phyloP scores from a whole-genome alignment of 768 basidiomycete species.

The Galerina marginata region DNA sequence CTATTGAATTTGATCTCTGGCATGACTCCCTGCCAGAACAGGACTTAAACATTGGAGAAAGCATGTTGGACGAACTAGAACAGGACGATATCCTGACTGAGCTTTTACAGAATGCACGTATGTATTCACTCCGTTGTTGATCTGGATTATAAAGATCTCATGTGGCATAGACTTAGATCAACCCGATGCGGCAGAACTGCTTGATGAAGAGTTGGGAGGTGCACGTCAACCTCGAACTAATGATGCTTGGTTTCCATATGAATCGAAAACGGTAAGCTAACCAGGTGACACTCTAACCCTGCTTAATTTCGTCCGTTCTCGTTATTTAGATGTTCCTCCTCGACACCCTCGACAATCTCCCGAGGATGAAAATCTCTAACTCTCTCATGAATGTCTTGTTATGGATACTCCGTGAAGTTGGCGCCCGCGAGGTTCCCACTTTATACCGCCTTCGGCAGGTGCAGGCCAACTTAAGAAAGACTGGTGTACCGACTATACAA shows the following conservation, averaged over 20 bases:
- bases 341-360: conserved; percentile 22
- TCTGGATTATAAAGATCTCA: not conserved
- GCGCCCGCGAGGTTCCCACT: conserved; percentile 16
- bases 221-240: not conserved
- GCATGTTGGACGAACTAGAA: not conserved
- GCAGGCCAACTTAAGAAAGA: conserved; percentile 18
- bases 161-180: not conserved
- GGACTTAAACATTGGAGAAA: not conserved
- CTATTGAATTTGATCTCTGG: not conserved
- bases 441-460: conserved; percentile 19
- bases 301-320: too few species aligned
- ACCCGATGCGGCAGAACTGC: not conserved
- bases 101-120: not conserved
- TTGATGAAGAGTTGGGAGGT: not conserved
- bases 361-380: conserved; percentile 20
- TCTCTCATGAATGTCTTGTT: conserved; percentile 20
- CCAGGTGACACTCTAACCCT: too few species aligned
- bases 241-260: conserved; percentile 1
- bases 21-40: not conserved
- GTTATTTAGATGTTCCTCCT: conserved; percentile 19
- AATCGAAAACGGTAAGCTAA: not conserved
- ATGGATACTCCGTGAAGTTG: conserved; percentile 22
- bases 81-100: not conserved
- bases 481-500: conserved; percentile 25
- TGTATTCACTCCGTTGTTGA: not conserved